phyloP scores from a whole-genome alignment of 169 alveolate genomes.

The Babesia gibsoni region DNA sequence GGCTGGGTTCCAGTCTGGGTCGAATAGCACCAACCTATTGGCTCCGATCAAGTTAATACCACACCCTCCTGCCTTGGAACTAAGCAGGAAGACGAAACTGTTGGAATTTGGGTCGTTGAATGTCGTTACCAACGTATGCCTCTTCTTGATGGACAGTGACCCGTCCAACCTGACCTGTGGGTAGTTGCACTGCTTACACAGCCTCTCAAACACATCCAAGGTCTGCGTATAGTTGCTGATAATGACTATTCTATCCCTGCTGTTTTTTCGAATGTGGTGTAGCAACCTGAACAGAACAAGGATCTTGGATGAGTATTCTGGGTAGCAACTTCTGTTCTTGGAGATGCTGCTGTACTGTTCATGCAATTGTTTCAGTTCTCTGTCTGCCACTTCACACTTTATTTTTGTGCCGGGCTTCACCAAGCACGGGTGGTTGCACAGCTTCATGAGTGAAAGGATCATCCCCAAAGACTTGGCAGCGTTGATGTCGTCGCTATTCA shows the following conservation, averaged over 20 bases:
- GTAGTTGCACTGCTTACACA: constrained; percentile 80
- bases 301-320: constrained; percentile 61
- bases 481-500: constrained; percentile 43
- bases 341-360: neutral
- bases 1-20: constrained; percentile 99
- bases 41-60: constrained; percentile 98
- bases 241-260: constrained; percentile 86
- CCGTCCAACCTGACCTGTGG: constrained; percentile 90
- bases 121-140: constrained; percentile 83
- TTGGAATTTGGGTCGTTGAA: constrained; percentile 84
- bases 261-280: constrained; percentile 69
- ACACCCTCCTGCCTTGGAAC: constrained; percentile 98
- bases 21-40: constrained; percentile 93
- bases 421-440: constrained; percentile 85
- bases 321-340: constrained; percentile 30
- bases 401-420: constrained; percentile 21
- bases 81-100: constrained; percentile 88
- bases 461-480: constrained; percentile 74
- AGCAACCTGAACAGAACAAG: constrained; percentile 67
- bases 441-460: constrained; percentile 80
- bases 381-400: constrained; percentile 19
- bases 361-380: neutral
- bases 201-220: constrained; percentile 82
- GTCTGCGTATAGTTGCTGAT: constrained; percentile 90
- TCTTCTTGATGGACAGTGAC: constrained; percentile 77